A percentile compares a stretch with the other conserved stretches of the same genome.
Evolutionary conservation across 2,329 filamentous ascomycete genomes (phyloP).

Genomic region (Tolypocladium inflatum): DNA sequence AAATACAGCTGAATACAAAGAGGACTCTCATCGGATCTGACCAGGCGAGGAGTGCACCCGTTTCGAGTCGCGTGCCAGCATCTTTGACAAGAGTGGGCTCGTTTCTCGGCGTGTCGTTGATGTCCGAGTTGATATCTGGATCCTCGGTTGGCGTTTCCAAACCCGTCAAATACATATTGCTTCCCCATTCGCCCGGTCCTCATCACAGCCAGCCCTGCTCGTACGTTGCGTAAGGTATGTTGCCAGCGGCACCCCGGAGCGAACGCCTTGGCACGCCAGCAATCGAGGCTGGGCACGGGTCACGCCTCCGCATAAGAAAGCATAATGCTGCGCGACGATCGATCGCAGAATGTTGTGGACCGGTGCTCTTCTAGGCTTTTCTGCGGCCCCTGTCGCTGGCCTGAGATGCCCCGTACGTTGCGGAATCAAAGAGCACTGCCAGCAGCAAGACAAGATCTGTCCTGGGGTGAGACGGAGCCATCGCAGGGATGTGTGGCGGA

Average conservation of each 20-base stretch:
- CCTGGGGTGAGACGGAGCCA: background rate
- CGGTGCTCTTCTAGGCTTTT: background rate
- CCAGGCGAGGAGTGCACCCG: background rate
- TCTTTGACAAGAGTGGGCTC: background rate
- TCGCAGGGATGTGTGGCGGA: background rate
- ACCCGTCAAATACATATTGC: background rate
- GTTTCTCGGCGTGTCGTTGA: background rate
- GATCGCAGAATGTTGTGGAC: background rate
- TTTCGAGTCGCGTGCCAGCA: no score
- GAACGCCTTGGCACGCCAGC: background rate
- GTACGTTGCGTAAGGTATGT: no score
- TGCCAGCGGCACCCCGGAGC: background rate
- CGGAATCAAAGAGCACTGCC: background rate
- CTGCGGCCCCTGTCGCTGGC: background rate
- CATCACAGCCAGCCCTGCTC: no score
- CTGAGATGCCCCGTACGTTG: no score
- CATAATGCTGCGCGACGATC: background rate
- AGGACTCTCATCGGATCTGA: background rate
- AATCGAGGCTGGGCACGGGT: background rate
- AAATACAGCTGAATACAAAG: background rate
- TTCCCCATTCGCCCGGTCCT: background rate
- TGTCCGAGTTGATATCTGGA: background rate
- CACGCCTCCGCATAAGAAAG: background rate
- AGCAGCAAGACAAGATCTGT: background rate
- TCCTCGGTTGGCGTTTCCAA: background rate